A percentile compares a stretch with the other conserved stretches of the same genome.
These are phyloP conservation scores for Gossypium schwendimanii DNA, from an alignment of 441 rosid genomes.

Conservation along the genomic window DNA sequence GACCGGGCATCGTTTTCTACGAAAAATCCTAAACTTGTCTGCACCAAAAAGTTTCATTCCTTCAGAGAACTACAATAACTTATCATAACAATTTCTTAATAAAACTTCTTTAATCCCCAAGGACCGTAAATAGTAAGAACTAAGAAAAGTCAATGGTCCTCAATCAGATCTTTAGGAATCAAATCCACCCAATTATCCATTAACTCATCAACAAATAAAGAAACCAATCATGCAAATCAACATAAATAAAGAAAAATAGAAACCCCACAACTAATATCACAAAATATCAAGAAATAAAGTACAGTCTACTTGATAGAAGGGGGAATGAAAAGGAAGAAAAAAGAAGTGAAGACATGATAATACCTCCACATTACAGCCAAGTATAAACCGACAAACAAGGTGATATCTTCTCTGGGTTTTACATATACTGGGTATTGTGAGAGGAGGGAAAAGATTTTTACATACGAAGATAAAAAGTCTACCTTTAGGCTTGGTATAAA, in stretches of 20 bases:
- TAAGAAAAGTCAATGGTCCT: slow-evolving; percentile 5
- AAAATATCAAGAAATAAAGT: background rate
- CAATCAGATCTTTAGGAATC: slow-evolving; percentile 20
- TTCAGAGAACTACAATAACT: slow-evolving; percentile 6
- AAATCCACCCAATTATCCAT: slow-evolving; percentile 14
- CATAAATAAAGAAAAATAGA: slow-evolving; percentile 12
- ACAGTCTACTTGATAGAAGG: slow-evolving; percentile 8
- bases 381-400: slow-evolving; percentile 14
- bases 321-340: background rate
- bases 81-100: slow-evolving; percentile 2
- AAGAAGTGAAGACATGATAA: background rate
- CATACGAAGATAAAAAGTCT: slow-evolving; percentile 11
- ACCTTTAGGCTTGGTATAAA: slow-evolving; percentile 13
- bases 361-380: slow-evolving; percentile 28
- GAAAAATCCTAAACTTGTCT: background rate
- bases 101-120: slow-evolving; percentile 10
- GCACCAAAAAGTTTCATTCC: slow-evolving; percentile 15
- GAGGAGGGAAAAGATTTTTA: slow-evolving; percentile 1
- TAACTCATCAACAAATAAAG: slow-evolving; percentile 8
- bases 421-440: background rate
- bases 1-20: background rate
- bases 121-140: background rate
- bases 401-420: slow-evolving; percentile 19
- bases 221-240: slow-evolving; percentile 8
- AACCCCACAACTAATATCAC: slow-evolving; percentile 6